These are phyloP conservation scores for Fusarium sp. DNA, from an alignment of 2,329 filamentous ascomycete genomes.

Conservation along the genomic window DNA sequence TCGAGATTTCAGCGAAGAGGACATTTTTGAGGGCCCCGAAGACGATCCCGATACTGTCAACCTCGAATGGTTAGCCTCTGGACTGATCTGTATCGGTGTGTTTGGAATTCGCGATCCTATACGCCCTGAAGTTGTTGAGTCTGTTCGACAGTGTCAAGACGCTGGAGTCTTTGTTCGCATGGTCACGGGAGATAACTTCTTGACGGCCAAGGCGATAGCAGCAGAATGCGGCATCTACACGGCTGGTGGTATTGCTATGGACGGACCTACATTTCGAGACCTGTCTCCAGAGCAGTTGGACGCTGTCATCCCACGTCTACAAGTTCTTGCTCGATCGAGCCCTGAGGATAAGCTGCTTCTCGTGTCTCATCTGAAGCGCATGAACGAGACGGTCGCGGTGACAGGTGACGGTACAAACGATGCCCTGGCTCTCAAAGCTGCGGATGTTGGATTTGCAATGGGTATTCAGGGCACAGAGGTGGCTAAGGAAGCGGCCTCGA, in stretches of 20 bases:
- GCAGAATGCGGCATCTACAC: conserved; percentile 73
- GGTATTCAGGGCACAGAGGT: conserved; percentile 74
- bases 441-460: conserved; percentile 76
- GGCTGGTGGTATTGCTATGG: conserved; percentile 71
- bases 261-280: conserved; percentile 70
- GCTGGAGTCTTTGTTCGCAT: conserved; percentile 74
- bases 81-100: conserved; percentile 78
- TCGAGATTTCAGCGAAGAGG: conserved; percentile 77
- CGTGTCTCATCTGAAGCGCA: conserved; percentile 62
- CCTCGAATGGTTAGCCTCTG: conserved; percentile 56
- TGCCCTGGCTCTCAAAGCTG: conserved; percentile 71
- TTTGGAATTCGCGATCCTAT: conserved; percentile 75
- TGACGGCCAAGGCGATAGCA: conserved; percentile 73
- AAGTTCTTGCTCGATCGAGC: conserved; percentile 67
- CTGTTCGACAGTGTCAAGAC: conserved; percentile 68
- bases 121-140: conserved; percentile 67
- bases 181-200: conserved; percentile 61
- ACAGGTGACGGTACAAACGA: conserved; percentile 77
- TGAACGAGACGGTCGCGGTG: conserved; percentile 69
- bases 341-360: conserved; percentile 70
- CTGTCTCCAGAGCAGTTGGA: conserved; percentile 64
- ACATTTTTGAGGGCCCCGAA: conserved; percentile 64
- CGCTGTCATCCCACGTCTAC: conserved; percentile 59
- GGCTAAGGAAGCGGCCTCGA: conserved; percentile 75
- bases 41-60: conserved; percentile 50